phyloP scores from a whole-genome alignment of 345 rosid species.

The Rhizophora mangle region DNA sequence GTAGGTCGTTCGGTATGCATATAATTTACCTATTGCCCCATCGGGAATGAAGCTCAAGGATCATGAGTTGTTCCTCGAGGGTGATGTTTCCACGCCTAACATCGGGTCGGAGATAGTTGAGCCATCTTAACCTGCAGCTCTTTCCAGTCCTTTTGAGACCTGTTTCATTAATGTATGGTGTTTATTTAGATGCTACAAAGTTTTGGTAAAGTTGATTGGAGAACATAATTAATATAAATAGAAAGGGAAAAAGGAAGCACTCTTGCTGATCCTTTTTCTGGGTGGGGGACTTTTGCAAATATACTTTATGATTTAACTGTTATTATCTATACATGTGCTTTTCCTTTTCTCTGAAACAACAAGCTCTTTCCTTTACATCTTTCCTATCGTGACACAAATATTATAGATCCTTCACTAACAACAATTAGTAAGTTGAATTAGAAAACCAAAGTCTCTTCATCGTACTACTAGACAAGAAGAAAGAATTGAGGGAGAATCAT shows the following conservation, averaged over 20 bases:
- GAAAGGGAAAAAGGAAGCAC: not conserved
- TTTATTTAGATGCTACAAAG: not conserved
- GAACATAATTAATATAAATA: not conserved
- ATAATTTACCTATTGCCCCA: constrained; percentile 32
- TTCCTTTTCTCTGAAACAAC: constrained; percentile 6
- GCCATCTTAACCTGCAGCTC: constrained; percentile 39
- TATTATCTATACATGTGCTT: not conserved
- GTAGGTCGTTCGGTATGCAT: not conserved
- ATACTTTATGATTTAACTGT: constrained; percentile 5
- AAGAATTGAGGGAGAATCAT: not conserved
- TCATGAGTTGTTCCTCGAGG: constrained; percentile 35
- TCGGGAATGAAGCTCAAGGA: constrained; percentile 35
- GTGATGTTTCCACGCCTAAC: constrained; percentile 40
- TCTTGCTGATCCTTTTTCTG: constrained; percentile 7
- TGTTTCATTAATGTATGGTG: constrained; percentile 13
- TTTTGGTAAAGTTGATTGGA: too few species aligned
- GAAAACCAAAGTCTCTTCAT: constrained; percentile 12
- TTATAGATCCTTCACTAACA: not conserved
- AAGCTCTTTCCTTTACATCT: constrained; percentile 7
- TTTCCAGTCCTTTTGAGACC: constrained; percentile 36
- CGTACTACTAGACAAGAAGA: not conserved
- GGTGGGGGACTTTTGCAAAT: constrained; percentile 10
- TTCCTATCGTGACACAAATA: not conserved
- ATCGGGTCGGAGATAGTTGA: constrained; percentile 34
- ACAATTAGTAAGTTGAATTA: not conserved